Evolutionary conservation across 306 rosid genomes (phyloP), one percentile per base, ranked within the genome.

Genomic region (Sicyos baderoa): DNA sequence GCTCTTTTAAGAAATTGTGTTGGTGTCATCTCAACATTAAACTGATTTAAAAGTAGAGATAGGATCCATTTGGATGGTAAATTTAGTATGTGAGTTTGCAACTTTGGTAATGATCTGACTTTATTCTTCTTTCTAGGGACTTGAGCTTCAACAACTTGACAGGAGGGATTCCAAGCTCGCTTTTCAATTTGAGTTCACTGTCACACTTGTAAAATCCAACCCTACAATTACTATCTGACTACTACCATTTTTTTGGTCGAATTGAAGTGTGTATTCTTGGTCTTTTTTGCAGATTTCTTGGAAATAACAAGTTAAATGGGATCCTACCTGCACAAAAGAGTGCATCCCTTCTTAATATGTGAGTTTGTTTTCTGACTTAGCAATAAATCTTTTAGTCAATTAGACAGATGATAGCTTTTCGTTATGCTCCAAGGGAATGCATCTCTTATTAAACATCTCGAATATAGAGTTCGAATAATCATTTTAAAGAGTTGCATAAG

Each of bases 81-180:
- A 64, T 64, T 44, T 40, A 19, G 70, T 6, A 18, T 42, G 4
- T n/a, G n/a, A n/a, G n/a, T n/a, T n/a, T n/a, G n/a, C n/a, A n/a
- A n/a, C n/a, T n/a, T 45, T 67, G 67, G 7, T 54, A 32, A n/a
- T 16, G 25, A 11, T 59, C 4, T 14, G 52, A 65, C 62, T 58
- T 12, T 74, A 17, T 27, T 78, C 40, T 54, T 12, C 22, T 57
- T 54, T 49, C 29, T 65, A 91, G 97, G 84, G 97, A 89, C 77
- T 78, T 91, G 76, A 91, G 97, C 87, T 91, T 91, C 90, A 91
- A 91, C 77, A 86, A 83, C 68, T 69, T 91, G 68, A 76, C 75
- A 3, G 92, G 95, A 61, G 82, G 72, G 66, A 78, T 87, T 79
- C 84, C 85, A 4, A 74, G 17, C 65, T 83, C 87, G 23, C 81